Base-by-base conservation (phyloP, 2,329 filamentous ascomycete genomes). In the Cytospora piceae region DNA sequence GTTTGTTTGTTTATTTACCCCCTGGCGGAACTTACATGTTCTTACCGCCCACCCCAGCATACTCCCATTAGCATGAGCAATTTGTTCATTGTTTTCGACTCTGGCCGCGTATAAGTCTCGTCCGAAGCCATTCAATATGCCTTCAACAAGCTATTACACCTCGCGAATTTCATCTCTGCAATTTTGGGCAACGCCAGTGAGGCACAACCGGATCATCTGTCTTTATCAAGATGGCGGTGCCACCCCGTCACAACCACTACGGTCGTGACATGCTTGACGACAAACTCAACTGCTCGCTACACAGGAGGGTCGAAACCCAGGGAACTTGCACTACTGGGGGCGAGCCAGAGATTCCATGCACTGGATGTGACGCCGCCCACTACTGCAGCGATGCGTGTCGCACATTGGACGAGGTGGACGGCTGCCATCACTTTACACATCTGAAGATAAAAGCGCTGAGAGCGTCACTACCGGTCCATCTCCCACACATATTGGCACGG, bases 1-100 rank as follows among this genome's bases (percentile, higher is more conserved):
- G 64, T 83, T 84, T 69, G 73, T 87, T 39, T 39, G 15, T 17
- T 17, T 17, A 39, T 5, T 11, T 6, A 39, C 32, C 8, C 9
- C n/a, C n/a, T n/a, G n/a, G 32, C 32, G 12, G 32, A 39, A 17
- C 37, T 39, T 39, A 2, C 12, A 17, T 39, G 6, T n/a, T 4
- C 5, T 42, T 42, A 20, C 20, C 20, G 15, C 17, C 6, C 20
- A 11, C 37, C 6, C 37, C 12, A 17, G 14, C 6, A 12, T 42
- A 42, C 17, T n/a, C 34, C 12, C 2, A 15, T 37, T 3, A 37
- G 2, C 12, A 9, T 34, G 3, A 9, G 14, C 4, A 15, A 37
- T 37, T 15, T 2, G 2, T 2, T 14, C 12, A 37, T 37, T 9
- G 2, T 42, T 20, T 42, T 42, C 39, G 20, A 42, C 15, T n/a